Conservation (phyloP, 192 early-diverging fungal species). For the Coemansia sp. region DNA sequence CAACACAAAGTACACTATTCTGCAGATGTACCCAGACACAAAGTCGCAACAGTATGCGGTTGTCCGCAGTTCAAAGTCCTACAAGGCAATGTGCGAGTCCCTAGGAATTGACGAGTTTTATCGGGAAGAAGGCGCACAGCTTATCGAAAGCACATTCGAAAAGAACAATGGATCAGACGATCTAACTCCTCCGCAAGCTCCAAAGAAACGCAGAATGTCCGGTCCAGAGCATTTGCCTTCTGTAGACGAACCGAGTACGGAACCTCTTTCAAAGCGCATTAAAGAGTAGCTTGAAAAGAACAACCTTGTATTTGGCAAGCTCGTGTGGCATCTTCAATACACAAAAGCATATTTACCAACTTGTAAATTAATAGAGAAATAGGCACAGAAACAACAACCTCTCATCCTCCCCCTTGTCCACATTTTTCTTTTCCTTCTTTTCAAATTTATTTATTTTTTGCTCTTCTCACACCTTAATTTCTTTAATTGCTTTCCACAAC, state of each 20-base stretch:
- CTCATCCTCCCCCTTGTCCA: too few species aligned
- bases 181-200: background rate
- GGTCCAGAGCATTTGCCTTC: background rate
- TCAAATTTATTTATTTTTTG: too few species aligned
- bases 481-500: too few species aligned
- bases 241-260: background rate
- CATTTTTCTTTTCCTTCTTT: too few species aligned
- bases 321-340: too few species aligned
- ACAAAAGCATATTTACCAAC: too few species aligned
- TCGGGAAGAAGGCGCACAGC: constrained; percentile 20
- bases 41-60: constrained; percentile 54
- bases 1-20: constrained; percentile 90
- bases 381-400: too few species aligned
- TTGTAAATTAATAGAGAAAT: too few species aligned
- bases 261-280: background rate
- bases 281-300: background rate
- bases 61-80: constrained; percentile 57
- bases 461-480: too few species aligned
- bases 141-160: background rate
- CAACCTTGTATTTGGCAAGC: too few species aligned
- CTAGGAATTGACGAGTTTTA: constrained; percentile 42
- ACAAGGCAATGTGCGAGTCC: constrained; percentile 60
- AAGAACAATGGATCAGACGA: background rate
- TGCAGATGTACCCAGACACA: constrained; percentile 82
- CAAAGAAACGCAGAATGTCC: background rate